A percentile compares a stretch with the other conserved stretches of the same genome.
These are phyloP conservation scores for Stereocaulon alpinum DNA, from an alignment of 495 filamentous ascomycete genomes.

Conservation along the genomic window DNA sequence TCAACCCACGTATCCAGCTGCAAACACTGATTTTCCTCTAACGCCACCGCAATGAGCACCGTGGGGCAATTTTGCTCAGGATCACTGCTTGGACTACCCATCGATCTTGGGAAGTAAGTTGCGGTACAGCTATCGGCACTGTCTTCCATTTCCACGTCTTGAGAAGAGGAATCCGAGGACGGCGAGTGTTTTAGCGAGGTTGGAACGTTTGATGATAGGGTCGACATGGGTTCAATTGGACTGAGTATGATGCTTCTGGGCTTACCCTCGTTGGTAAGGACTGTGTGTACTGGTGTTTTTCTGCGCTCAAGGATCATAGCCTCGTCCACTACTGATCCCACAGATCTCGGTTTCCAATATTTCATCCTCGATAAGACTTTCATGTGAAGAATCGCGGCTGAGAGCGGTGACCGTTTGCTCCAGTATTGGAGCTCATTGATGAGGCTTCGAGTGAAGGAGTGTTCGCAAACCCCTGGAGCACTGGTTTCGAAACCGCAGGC, in stretches of 20 bases:
- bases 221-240: not conserved
- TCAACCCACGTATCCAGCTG: not conserved
- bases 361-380: not conserved
- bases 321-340: not conserved
- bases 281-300: not conserved
- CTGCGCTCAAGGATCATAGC: not conserved
- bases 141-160: not conserved
- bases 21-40: not conserved
- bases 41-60: not conserved
- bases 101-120: not conserved
- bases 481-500: slow-evolving; percentile 24
- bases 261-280: slow-evolving; percentile 1
- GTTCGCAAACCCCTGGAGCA: slow-evolving; percentile 14
- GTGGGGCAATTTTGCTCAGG: not conserved
- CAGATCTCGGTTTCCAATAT: not conserved
- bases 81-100: not conserved
- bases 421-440: slow-evolving; percentile 17
- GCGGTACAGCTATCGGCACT: not conserved
- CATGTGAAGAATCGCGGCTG: not conserved
- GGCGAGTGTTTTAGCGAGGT: not conserved
- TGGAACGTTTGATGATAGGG: not conserved
- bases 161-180: not conserved
- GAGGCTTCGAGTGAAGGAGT: slow-evolving; percentile 26
- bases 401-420: not conserved
- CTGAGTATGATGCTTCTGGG: not conserved